phyloP scores from a whole-genome alignment of 108 stramenopile species.

The Skeletonema marinoi region DNA sequence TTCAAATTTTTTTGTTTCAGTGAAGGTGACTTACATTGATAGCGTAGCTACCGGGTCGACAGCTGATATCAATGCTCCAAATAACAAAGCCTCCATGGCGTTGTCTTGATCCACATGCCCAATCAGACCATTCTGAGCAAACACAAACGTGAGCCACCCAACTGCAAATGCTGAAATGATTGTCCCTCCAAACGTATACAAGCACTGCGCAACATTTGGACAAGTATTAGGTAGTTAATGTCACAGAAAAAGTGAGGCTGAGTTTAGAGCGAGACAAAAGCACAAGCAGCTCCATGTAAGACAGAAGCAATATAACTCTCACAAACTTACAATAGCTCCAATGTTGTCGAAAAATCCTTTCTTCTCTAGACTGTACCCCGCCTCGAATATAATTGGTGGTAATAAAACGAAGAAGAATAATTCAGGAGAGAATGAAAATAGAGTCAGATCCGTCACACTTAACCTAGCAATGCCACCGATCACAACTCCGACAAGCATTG shows the following conservation, averaged over 20 bases:
- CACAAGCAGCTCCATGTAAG: too few relatives aligned
- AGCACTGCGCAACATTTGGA: slow-evolving; percentile 3
- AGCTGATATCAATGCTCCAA: slow-evolving; percentile 93
- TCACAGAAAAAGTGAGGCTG: too few relatives aligned
- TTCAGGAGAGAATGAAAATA: slow-evolving; percentile 88
- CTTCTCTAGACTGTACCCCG: slow-evolving; percentile 90
- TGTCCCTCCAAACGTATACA: slow-evolving; percentile 95
- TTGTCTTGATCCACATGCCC: slow-evolving; percentile 76
- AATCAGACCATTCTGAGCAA: slow-evolving; percentile 75
- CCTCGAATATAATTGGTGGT: slow-evolving; percentile 98
- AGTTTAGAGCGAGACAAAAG: too few relatives aligned
- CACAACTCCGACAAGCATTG: slow-evolving; percentile 76
- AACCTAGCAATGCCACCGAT: slow-evolving; percentile 80
- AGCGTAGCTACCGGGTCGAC: slow-evolving; percentile 98
- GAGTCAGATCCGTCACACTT: slow-evolving; percentile 57
- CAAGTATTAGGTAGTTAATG: too few relatives aligned
- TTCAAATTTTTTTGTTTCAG: slow-evolving; percentile 35
- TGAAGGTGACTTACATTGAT: slow-evolving; percentile 74
- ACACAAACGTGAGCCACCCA: slow-evolving; percentile 81
- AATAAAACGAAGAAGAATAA: slow-evolving; percentile 96
- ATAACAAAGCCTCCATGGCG: slow-evolving; percentile 95
- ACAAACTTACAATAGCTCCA: slow-evolving; percentile 69
- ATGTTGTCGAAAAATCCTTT: slow-evolving; percentile 95
- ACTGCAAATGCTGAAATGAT: slow-evolving; percentile 93
- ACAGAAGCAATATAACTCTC: too few relatives aligned